Base-by-base conservation (phyloP, 2,329 filamentous ascomycete species). In the Sporothrix dimorphospora region DNA sequence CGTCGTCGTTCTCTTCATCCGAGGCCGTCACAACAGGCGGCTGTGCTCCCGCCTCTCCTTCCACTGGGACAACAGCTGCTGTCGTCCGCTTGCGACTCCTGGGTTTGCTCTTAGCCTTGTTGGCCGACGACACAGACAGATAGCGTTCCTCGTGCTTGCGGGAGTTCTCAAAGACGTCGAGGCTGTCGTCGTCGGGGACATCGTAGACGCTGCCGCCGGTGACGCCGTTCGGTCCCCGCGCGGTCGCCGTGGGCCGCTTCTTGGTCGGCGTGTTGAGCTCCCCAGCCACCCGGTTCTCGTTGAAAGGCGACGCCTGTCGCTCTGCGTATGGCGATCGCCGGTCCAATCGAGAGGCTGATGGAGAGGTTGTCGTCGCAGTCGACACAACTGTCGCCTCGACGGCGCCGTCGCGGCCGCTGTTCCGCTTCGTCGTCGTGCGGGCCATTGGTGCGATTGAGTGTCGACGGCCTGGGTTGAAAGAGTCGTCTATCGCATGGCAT, bases 251-350 rank as follows among this genome's bases (percentile, higher is more conserved):
- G 4, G 59, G 16, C 24, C 11, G 24, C 4, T 55, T 69, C 59
- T 55, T 72, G 4, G 59, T 73, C 12, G 71, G 57, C 3, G 72
- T 71, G 38, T 19, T 38, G 19, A 59, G 45, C 30, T 63, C 34
- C 24, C 49, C 42, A 14, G 63, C 63, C 8, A 34, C 16, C 1
- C 42, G 6, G 14, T 14, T 47, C 24, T 49, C 63, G 42, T 49
- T 49, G 42, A n/a, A 4, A 19, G 63, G 63, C 4, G 63, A 66
- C 8, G 40, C 11, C 16, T 21, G n/a, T 6, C 55, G 45, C 4
- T 34, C 40, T 4, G 24, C 27, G 14, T 14, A 12, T 3, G 68
- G 40, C 7, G 40, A 42, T 49, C 19, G 30, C 30, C 30, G 47
- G n/a, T 49, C 47, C 16, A 7, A 14, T n/a, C 38, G 34, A 21